phyloP scores from a whole-genome alignment of 192 early-diverging fungal genomes.

The Coemansia sp. region DNA sequence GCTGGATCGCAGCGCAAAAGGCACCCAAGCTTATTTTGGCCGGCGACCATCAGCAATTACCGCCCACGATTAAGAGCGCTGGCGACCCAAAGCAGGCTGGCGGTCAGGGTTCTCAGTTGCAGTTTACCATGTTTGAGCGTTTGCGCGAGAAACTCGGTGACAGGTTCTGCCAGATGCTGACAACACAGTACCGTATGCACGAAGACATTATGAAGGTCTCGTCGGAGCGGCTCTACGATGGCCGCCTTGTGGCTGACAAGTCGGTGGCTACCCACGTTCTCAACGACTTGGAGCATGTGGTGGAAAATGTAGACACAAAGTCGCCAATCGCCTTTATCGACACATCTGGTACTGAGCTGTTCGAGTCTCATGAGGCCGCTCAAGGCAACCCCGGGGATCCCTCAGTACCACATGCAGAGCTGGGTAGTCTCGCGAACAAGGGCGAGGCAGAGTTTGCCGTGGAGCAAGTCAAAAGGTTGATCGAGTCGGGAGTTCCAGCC shows the following conservation, averaged over 20 bases:
- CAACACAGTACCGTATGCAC: constrained; percentile 91
- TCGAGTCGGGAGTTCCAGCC: constrained; percentile 60
- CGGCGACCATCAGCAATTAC: constrained; percentile 88
- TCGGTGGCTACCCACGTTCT: constrained; percentile 69
- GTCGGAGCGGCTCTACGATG: constrained; percentile 71
- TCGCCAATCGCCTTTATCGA: constrained; percentile 70
- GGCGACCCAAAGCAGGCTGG: neutral
- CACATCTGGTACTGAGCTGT: constrained; percentile 42
- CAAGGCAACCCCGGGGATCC: neutral
- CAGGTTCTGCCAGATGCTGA: constrained; percentile 67
- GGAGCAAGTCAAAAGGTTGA: constrained; percentile 62
- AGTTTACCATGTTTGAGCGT: constrained; percentile 74
- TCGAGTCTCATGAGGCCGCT: neutral
- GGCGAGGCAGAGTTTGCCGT: constrained; percentile 69
- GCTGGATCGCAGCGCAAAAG: constrained; percentile 85
- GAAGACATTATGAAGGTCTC: constrained; percentile 78
- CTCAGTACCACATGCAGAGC: neutral
- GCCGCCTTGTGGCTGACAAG: constrained; percentile 64
- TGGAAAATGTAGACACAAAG: constrained; percentile 61
- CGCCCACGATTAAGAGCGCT: constrained; percentile 79
- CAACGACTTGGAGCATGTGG: constrained; percentile 63
- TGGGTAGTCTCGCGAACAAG: constrained; percentile 67
- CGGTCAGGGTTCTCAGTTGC: neutral
- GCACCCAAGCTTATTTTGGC: constrained; percentile 78
- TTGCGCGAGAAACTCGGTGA: constrained; percentile 63